These are phyloP conservation scores for Pleurotus platypus DNA, from an alignment of 768 basidiomycete species.

Conservation along the genomic window DNA sequence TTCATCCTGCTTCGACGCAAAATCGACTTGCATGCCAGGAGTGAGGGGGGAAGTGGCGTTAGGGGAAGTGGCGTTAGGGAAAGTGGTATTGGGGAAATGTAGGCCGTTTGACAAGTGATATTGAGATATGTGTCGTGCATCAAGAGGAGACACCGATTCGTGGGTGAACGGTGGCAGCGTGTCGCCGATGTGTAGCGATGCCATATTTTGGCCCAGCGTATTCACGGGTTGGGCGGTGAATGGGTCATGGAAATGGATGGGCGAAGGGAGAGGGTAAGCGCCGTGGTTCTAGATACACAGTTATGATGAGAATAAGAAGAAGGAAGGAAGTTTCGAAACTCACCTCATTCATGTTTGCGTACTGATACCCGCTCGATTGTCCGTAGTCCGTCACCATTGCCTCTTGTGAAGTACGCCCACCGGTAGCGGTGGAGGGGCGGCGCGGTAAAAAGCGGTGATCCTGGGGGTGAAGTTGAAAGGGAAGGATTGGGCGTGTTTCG, in stretches of 20 bases:
- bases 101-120: no score
- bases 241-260: no score
- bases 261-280: no score
- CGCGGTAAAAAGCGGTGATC: constrained; percentile 17
- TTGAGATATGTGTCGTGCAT: no score
- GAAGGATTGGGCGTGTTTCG: constrained; percentile 11
- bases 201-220: no score
- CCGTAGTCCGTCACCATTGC: neutral
- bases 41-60: neutral
- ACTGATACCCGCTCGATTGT: neutral
- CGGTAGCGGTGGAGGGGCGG: constrained; percentile 30
- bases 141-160: no score
- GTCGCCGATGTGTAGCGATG: no score
- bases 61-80: neutral
- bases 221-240: no score
- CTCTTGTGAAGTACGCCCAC: constrained; percentile 2
- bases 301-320: neutral
- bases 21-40: neutral
- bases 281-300: neutral
- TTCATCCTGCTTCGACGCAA: constrained; percentile 2
- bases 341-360: constrained; percentile 21
- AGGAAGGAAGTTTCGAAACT: constrained; percentile 9
- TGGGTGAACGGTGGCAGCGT: no score
- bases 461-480: constrained; percentile 20
- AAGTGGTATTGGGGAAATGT: no score